phyloP scores from a whole-genome alignment of 2,329 filamentous ascomycete genomes.

The Xylariaceae sp. region DNA sequence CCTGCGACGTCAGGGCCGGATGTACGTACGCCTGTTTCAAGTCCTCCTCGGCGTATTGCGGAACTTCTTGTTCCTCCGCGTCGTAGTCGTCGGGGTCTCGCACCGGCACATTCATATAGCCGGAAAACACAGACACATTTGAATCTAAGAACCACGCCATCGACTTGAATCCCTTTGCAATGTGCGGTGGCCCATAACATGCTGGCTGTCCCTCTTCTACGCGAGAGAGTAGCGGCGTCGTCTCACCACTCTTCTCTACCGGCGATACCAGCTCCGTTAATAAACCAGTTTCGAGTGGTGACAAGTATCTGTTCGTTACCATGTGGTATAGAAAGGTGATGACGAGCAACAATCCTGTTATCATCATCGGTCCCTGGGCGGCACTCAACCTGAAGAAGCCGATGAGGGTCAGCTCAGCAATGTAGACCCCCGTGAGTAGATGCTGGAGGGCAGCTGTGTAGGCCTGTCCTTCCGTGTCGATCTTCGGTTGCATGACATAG shows the following conservation, averaged over 20 bases:
- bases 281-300: constrained; percentile 29
- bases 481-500: constrained; percentile 62
- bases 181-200: constrained; percentile 15
- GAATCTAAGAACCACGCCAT: constrained; percentile 29
- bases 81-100: constrained; percentile 20
- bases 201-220: constrained; percentile 26
- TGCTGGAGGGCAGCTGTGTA: constrained; percentile 70
- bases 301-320: constrained; percentile 31
- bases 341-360: constrained; percentile 57
- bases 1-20: constrained; percentile 34
- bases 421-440: constrained; percentile 64
- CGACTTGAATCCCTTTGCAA: constrained; percentile 24
- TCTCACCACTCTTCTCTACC: constrained; percentile 22
- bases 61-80: constrained; percentile 17
- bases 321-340: constrained; percentile 59
- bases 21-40: constrained; percentile 29
- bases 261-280: constrained; percentile 23
- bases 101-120: constrained; percentile 27
- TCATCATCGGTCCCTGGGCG: constrained; percentile 53
- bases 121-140: constrained; percentile 26
- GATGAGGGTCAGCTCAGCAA: constrained; percentile 62
- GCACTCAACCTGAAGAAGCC: constrained; percentile 61
- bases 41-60: constrained; percentile 29
- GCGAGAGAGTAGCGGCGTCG: constrained; percentile 25
- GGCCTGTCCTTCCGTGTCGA: constrained; percentile 68